Evolutionary conservation across 257 asterid genomes (phyloP).

Genomic region (Verbena officinalis): DNA sequence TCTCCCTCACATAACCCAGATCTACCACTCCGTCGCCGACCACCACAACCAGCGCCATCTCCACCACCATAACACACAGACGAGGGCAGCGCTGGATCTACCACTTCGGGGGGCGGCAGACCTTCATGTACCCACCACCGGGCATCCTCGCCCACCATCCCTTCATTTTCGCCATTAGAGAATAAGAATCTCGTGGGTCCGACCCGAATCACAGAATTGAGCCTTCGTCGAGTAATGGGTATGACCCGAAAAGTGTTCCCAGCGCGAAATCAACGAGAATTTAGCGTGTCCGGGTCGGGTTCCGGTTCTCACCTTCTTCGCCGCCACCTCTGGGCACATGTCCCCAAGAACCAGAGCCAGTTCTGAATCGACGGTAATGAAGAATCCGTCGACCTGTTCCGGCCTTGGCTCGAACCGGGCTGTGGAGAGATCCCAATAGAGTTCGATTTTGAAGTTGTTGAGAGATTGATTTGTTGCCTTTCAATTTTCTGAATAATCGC

Average conservation of each 20-base stretch:
- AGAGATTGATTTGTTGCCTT: conserved; percentile 50
- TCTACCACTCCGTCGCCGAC: no score
- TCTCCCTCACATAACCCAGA: no score
- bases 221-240: conserved; percentile 61
- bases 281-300: conserved; percentile 32
- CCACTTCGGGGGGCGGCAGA: no score
- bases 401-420: conserved; percentile 61
- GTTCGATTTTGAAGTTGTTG: conserved; percentile 37
- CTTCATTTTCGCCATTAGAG: conserved; percentile 56
- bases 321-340: conserved; percentile 29
- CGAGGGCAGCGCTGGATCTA: no score
- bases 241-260: conserved; percentile 57
- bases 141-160: no score
- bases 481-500: conserved; percentile 47
- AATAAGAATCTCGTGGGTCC: conserved; percentile 48
- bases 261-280: conserved; percentile 45
- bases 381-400: conserved; percentile 56
- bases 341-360: conserved; percentile 51
- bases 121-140: no score
- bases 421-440: conserved; percentile 64
- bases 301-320: conserved; percentile 36
- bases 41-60: no score
- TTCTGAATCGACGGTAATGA: conserved; percentile 49
- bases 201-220: conserved; percentile 45
- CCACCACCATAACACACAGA: no score